phyloP scores from a whole-genome alignment of 2,329 filamentous ascomycete genomes.

The Phaeosphaeriaceae sp. region DNA sequence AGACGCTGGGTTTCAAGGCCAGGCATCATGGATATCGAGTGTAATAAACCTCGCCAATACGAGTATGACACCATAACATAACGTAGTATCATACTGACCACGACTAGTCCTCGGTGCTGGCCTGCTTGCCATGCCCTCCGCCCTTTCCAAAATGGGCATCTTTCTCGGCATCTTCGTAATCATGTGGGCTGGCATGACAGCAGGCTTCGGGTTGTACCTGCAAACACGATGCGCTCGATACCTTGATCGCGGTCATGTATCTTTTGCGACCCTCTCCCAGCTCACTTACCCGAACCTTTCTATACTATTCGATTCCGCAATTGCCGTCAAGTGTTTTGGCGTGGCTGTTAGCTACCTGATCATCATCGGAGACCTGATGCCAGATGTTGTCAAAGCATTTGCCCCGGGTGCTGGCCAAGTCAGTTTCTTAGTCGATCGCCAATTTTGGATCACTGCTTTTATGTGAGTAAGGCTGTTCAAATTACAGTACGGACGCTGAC shows the following conservation, averaged over 20 bases:
- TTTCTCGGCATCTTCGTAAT: slow-evolving; percentile 83
- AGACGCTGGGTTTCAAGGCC: slow-evolving; percentile 70
- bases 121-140: slow-evolving; percentile 93
- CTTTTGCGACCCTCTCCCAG: slow-evolving; percentile 96
- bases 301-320: slow-evolving; percentile 93
- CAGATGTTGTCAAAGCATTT: slow-evolving; percentile 86
- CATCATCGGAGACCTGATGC: slow-evolving; percentile 98
- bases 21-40: slow-evolving; percentile 88
- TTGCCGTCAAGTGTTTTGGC: slow-evolving; percentile 97
- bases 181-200: slow-evolving; percentile 86
- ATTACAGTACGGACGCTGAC: slow-evolving; percentile 13
- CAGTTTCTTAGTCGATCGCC: slow-evolving; percentile 81
- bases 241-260: slow-evolving; percentile 83
- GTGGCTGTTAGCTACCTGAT: slow-evolving; percentile 98
- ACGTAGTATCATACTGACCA: slow-evolving; percentile 16
- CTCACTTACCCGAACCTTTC: slow-evolving; percentile 96
- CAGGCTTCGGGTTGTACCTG: slow-evolving; percentile 92
- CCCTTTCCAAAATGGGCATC: slow-evolving; percentile 95
- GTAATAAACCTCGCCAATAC: slow-evolving; percentile 97
- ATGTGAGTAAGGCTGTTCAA: slow-evolving; percentile 64
- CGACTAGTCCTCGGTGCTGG: slow-evolving; percentile 84
- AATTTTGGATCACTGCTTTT: slow-evolving; percentile 98
- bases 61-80: slow-evolving; percentile 63
- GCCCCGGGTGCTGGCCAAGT: slow-evolving; percentile 66
- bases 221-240: slow-evolving; percentile 93